phyloP scores from a whole-genome alignment of 345 rosid genomes.

The Salix brachista region DNA sequence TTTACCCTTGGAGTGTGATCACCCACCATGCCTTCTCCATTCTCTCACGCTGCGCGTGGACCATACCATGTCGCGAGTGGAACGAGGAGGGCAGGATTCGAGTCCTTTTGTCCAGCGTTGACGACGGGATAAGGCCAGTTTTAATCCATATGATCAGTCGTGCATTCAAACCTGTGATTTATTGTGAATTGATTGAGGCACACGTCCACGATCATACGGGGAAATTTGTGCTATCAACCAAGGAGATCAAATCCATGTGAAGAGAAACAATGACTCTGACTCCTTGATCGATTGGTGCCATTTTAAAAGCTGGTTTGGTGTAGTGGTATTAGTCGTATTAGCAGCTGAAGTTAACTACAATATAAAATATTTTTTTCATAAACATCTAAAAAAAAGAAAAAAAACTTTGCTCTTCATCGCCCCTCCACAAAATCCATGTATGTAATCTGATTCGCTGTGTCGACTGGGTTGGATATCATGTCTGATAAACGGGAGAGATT shows the following conservation, averaged over 20 bases:
- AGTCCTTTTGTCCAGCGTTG: not conserved
- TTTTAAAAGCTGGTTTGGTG: too few species aligned
- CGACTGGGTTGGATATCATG: constrained; percentile 12
- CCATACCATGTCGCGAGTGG: not conserved
- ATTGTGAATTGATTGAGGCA: not conserved
- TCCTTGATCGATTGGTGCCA: not conserved
- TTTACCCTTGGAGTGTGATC: not conserved
- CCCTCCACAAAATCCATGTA: not conserved
- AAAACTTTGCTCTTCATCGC: not conserved
- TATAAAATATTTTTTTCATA: too few species aligned
- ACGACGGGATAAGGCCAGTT: not conserved
- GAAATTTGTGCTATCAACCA: too few species aligned
- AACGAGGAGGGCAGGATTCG: not conserved
- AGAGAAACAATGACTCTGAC: not conserved
- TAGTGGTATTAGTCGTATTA: too few species aligned
- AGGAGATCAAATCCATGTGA: not conserved
- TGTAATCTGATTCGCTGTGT: not conserved
- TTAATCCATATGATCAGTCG: not conserved
- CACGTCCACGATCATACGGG: not conserved
- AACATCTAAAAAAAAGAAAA: too few species aligned
- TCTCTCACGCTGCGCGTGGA: constrained; percentile 6
- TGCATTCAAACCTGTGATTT: not conserved
- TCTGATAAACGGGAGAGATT: constrained; percentile 1
- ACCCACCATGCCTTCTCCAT: not conserved
- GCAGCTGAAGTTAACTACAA: too few species aligned